phyloP scores from a whole-genome alignment of 306 rosid species.

The Cucurbita argyrosperma region DNA sequence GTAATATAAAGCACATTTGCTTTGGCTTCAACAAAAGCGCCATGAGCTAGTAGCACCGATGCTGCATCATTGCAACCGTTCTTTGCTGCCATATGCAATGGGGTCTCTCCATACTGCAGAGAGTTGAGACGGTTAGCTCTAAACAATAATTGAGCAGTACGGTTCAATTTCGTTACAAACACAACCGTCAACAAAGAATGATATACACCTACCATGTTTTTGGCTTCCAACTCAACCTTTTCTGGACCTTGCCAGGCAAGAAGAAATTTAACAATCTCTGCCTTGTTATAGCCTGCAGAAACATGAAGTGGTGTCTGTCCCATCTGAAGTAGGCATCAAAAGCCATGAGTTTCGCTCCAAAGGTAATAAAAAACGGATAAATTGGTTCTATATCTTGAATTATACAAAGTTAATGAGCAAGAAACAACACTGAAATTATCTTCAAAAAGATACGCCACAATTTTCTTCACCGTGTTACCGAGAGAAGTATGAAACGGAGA shows the following conservation, averaged over 20 bases:
- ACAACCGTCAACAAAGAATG: background rate
- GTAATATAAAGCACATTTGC: conserved; percentile 52
- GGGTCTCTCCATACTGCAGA: conserved; percentile 87
- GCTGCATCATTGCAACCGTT: conserved; percentile 80
- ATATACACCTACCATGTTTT: conserved; percentile 55
- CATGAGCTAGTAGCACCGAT: conserved; percentile 48
- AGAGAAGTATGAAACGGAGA: background rate
- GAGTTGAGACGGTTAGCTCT: background rate
- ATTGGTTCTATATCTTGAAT: background rate
- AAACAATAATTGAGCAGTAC: background rate
- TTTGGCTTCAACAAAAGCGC: conserved; percentile 80
- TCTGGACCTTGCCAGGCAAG: conserved; percentile 65
- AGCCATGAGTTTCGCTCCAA: background rate
- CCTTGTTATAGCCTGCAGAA: conserved; percentile 66
- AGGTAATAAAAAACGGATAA: background rate
- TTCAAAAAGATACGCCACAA: background rate
- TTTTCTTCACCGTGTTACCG: background rate
- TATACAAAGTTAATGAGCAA: background rate
- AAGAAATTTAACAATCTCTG: conserved; percentile 65
- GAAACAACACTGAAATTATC: background rate
- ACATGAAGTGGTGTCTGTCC: conserved; percentile 87
- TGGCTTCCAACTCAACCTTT: conserved; percentile 67
- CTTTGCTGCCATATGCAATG: conserved; percentile 92
- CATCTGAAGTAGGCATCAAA: conserved; percentile 40
- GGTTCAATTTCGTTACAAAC: background rate